Evolutionary conservation across 2,329 filamentous ascomycete genomes (phyloP), one percentile per base, ranked within the genome.

Genomic region (Claviceps pazoutovae): DNA sequence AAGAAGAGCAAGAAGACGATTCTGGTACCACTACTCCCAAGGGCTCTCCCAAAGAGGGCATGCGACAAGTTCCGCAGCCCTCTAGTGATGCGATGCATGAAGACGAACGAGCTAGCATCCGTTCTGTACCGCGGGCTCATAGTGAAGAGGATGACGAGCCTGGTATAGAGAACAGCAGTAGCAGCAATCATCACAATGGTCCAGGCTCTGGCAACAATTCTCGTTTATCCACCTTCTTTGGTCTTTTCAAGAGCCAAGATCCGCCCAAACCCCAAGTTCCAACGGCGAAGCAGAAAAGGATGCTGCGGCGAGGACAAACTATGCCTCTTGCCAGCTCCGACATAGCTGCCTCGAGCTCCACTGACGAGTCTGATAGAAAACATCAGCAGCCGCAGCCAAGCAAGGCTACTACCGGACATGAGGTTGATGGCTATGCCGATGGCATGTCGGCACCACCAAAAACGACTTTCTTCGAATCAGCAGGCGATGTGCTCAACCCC

Each of bases 381-480:
- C 26, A 30, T 23, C 41, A 42, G 17, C 41, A 42, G 17, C 41
- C 17, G 17, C 41, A 43, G 41, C 41, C 30, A 6, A 60, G 59
- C n/a, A 69, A 64, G 54, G 74, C 75, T 4, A 78, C 77, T 0
- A 63, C 71, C 1, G 78, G 78, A 3, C 68, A 74, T 7, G 75
- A 79, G 55, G 59, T 73, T 16, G 66, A 67, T 2, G 68, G 71
- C 16, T 71, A 71, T 9, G 57, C 62, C 2, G 67, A 73, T 42
- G 69, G 65, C 11, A 66, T 85, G 51, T 73, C 79, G 50, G 84
- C 88, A 7, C 93, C 93, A 4, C 93, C 93, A 0, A 85, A 81
- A 60, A 97, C 93, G 0, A 94, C 88, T 0, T 86, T 98, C 56
- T 95, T 98, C 54, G 93, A 98, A 69, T 90, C 91, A 4, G 93